Base-by-base conservation (phyloP, 163 green algal genomes). In the Prototheca wickerhamii region DNA sequence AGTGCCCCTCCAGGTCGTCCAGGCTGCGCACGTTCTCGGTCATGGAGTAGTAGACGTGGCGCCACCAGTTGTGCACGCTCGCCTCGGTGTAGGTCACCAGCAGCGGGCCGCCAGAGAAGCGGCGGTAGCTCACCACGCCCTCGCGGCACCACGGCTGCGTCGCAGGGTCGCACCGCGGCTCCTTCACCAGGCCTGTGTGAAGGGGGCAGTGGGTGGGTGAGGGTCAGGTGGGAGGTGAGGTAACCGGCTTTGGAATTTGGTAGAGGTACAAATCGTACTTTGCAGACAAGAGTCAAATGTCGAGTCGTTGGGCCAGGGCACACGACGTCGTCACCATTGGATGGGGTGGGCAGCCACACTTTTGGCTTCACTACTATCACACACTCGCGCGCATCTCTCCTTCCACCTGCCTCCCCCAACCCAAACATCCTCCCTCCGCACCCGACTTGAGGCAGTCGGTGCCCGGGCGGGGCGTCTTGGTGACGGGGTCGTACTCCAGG, bases 1-100 rank as follows among this genome's bases (percentile, higher is more conserved):
- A 79, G 31, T 59, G 42, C 23, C 67, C 67, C 17, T 75, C 67
- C 55, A 61, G 15, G 32, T 61, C 32, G 32, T 61, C 32, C 55
- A 61, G 32, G 30, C 23, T 29, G 8, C 67, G 42, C 4, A 74
- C 37, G 53, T 75, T 64, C n/a, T 58, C 40, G 7, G 66, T 69
- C 63, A 79, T 72, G 17, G 67, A 63, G 7, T 54, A 54, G 35
- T 79, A 79, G 28, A 79, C 46, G 55, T 75, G 67, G 17, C 63
- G 42, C 72, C 72, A 79, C 28, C 58, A 32, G 60, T 79, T 74
- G 49, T 70, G 62, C 5, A 73, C 60, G 2, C 37, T 61, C 32
- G 51, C 30, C 4, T 44, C 46, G 2, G 63, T 70, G 67, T 69
- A 75, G 37, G 58, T 42, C 49, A 79, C 33, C 20, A 75, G 59